A percentile compares a stretch with the other conserved stretches of the same genome.
Evolutionary conservation across 2,329 filamentous ascomycete genomes (phyloP).

Genomic region (Myriangium duriaei): DNA sequence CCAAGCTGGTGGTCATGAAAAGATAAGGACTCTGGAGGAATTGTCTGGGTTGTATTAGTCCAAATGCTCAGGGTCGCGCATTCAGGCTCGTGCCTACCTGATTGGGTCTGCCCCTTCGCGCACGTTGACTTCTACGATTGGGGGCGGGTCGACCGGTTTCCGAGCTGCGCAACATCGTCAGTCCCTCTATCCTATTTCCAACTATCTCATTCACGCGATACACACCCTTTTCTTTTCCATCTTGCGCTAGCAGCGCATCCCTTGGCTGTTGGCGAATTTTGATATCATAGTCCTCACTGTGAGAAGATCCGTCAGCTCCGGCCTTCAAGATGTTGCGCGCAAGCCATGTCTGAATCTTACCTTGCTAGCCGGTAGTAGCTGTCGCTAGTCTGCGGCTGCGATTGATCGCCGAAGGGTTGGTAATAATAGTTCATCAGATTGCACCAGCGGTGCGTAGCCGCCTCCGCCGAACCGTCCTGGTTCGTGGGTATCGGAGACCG

Average conservation of each 20-base stretch:
- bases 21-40: conserved; percentile 53
- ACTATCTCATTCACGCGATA: conserved; percentile 10
- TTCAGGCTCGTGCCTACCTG: conserved; percentile 39
- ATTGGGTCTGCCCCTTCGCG: conserved; percentile 37
- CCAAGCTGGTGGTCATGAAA: conserved; percentile 48
- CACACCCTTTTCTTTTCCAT: conserved; percentile 64
- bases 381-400: conserved; percentile 11
- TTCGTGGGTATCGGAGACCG: conserved; percentile 3
- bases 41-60: conserved; percentile 30
- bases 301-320: conserved; percentile 3
- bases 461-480: conserved; percentile 8
- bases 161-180: conserved; percentile 42
- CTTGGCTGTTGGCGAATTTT: conserved; percentile 54
- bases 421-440: conserved; percentile 10
- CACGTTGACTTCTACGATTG: conserved; percentile 61
- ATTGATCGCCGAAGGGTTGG: conserved; percentile 10
- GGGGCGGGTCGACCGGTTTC: conserved; percentile 80
- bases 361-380: conserved; percentile 13
- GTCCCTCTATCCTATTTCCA: conserved; percentile 2
- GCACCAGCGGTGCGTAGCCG: conserved; percentile 10
- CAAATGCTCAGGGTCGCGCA: background rate
- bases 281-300: conserved; percentile 45
- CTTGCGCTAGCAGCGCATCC: conserved; percentile 50
- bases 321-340: background rate
- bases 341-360: conserved; percentile 10